Base-by-base conservation (phyloP, 169 alveolate genomes). In the Eimeria falciformis region DNA sequence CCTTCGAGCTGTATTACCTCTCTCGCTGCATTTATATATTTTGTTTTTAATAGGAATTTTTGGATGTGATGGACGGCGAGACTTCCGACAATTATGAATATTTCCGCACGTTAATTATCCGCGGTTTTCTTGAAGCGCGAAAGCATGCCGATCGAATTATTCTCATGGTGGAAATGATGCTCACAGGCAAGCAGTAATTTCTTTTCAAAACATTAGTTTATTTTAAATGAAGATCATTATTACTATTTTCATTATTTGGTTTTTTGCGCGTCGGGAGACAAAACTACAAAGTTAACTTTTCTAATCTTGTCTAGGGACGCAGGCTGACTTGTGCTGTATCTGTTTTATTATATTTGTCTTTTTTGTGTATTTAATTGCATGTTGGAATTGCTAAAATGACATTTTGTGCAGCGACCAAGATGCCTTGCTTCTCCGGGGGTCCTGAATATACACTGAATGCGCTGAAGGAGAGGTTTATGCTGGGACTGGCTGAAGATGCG, bases 51-150 rank as follows among this genome's bases (percentile, higher is more conserved):
- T 95, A 97, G 95, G 99, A 98, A 90, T 97, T 97, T 95, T 93
- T 98, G 88, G 99, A 97, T 66, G 97, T 98, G 62, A 96, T 98
- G 96, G 99, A 98, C 21, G 99, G 99, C 3, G 99, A 96, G 91
- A 88, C 94, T 68, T 95, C 98, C 1, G 98, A 97, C 69, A 97
- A 97, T 92, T 98, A 96, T 81, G 98, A 95, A 68, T 97, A 98
- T 89, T 98, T 98, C 91, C 95, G 97, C 79, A 86, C 96, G 45
- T 95, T 97, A 47, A 94, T 96, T 45, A 96, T 96, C 47, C 95
- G 96, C 17, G 98, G 98, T 17, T 95, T 97, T 71, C 96, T 97
- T 5, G 98, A 96, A 77, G 97, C 98, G 47, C 93, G 99, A 33
- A 97, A 97, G 86, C 96, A 97, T 82, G 96, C 96, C 53, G 99